These are phyloP conservation scores for Solanum corneliomulleri DNA, from an alignment of 257 asterid species.

Conservation along the genomic window DNA sequence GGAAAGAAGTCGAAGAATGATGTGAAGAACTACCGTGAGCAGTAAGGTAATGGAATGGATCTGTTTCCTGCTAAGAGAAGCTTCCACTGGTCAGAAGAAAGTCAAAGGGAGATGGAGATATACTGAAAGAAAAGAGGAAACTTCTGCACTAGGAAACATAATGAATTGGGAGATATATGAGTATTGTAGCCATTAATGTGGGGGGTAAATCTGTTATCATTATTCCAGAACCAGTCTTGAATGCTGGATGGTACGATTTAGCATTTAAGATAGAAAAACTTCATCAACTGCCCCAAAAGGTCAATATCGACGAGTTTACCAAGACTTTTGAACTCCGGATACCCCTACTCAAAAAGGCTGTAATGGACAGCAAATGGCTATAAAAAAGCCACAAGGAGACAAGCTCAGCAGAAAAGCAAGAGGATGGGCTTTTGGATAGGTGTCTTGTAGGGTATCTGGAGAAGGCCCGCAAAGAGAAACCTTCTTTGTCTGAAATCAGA, in stretches of 20 bases:
- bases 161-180: background rate
- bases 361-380: background rate
- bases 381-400: background rate
- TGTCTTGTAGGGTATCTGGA: background rate
- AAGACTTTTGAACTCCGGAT: background rate
- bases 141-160: background rate
- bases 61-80: background rate
- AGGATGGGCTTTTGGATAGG: background rate
- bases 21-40: background rate
- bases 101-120: background rate
- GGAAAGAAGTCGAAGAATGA: background rate
- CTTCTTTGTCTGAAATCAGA: background rate
- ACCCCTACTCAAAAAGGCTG: background rate
- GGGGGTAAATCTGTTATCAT: background rate
- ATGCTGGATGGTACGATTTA: background rate
- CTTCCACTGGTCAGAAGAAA: background rate
- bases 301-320: background rate
- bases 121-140: background rate
- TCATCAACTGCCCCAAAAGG: background rate
- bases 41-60: background rate
- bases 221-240: background rate
- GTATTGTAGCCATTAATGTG: background rate
- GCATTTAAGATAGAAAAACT: background rate
- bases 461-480: background rate
- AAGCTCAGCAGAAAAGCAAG: background rate